These are phyloP conservation scores for Alternaria sp. DNA, from an alignment of 2,329 filamentous ascomycete species.

Conservation along the genomic window DNA sequence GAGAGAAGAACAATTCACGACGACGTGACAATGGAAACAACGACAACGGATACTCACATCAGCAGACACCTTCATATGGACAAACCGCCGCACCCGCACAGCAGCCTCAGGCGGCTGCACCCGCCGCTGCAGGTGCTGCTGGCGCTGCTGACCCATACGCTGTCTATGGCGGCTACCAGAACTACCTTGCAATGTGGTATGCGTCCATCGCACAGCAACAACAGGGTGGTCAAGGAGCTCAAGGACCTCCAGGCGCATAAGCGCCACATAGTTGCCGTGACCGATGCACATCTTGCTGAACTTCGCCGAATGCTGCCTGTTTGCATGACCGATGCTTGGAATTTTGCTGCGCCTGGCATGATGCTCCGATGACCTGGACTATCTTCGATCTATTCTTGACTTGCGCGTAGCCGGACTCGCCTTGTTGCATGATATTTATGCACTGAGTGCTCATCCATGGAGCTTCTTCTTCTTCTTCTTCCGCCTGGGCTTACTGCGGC, in stretches of 20 bases:
- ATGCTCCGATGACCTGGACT: conserved; percentile 25
- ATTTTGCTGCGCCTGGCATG: conserved; percentile 39
- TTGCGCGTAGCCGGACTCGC: conserved; percentile 26
- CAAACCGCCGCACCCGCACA: conserved; percentile 46
- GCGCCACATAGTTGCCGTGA: conserved; percentile 43
- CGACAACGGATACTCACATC: conserved; percentile 59
- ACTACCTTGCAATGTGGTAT: conserved; percentile 83
- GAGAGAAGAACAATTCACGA: conserved; percentile 56
- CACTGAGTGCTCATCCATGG: conserved; percentile 23
- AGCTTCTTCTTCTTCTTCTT: conserved; percentile 14
- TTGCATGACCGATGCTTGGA: conserved; percentile 49
- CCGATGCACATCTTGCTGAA: conserved; percentile 49
- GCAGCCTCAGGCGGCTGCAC: conserved; percentile 36
- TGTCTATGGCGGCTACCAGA: conserved; percentile 82
- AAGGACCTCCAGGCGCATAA: conserved; percentile 50
- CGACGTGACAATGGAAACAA: conserved; percentile 53
- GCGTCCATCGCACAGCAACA: conserved; percentile 70
- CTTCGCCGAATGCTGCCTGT: conserved; percentile 48
- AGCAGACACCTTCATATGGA: conserved; percentile 49
- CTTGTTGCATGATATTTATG: conserved; percentile 34
- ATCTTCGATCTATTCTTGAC: conserved; percentile 33
- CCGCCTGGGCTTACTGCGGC: conserved; percentile 7
- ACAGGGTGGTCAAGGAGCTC: conserved; percentile 37
- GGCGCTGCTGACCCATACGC: conserved; percentile 66
- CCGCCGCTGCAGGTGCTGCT: conserved; percentile 58